A percentile compares a stretch with the other conserved stretches of the same genome.
phyloP scores from a whole-genome alignment of 2,329 filamentous ascomycete species.

The Talaromyces albobiverticillius region DNA sequence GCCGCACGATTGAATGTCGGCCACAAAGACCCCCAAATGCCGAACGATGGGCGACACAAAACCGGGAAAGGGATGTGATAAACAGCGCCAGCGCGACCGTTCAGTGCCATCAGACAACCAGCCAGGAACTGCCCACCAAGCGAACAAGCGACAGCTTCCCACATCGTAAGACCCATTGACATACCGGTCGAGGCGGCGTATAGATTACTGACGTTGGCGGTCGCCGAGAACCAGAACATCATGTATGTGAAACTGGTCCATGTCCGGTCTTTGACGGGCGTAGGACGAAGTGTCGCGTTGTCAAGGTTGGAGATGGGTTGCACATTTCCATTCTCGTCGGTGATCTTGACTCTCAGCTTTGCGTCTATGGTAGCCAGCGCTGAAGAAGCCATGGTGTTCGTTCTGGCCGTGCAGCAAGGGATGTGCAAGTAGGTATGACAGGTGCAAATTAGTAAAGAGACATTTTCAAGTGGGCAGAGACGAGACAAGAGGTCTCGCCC shows the following conservation, averaged over 20 bases:
- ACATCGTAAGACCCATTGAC: slow-evolving; percentile 48
- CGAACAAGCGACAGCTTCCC: slow-evolving; percentile 46
- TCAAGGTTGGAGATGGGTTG: slow-evolving; percentile 26
- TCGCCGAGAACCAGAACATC: slow-evolving; percentile 42
- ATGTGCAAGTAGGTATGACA: too few species aligned
- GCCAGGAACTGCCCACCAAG: slow-evolving; percentile 41
- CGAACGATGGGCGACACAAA: slow-evolving; percentile 43
- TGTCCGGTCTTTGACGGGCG: slow-evolving; percentile 39
- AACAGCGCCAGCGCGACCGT: slow-evolving; percentile 42
- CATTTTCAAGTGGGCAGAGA: too few species aligned
- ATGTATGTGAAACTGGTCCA: slow-evolving; percentile 43
- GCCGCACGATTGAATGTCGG: slow-evolving; percentile 34
- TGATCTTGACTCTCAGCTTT: slow-evolving; percentile 22
- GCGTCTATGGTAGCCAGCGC: too few species aligned
- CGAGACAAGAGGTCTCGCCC: too few species aligned
- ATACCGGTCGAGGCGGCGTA: slow-evolving; percentile 41
- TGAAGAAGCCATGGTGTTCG: too few species aligned
- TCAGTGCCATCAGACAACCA: slow-evolving; percentile 35
- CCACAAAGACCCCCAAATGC: slow-evolving; percentile 46
- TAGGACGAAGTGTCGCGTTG: slow-evolving; percentile 43
- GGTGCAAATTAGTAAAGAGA: too few species aligned
- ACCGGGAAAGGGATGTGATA: slow-evolving; percentile 47
- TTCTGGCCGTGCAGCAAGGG: too few species aligned
- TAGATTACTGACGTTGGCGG: slow-evolving; percentile 38
- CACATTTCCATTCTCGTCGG: slow-evolving; percentile 17